phyloP scores from a whole-genome alignment of 768 basidiomycete genomes.

The Mycena venus region DNA sequence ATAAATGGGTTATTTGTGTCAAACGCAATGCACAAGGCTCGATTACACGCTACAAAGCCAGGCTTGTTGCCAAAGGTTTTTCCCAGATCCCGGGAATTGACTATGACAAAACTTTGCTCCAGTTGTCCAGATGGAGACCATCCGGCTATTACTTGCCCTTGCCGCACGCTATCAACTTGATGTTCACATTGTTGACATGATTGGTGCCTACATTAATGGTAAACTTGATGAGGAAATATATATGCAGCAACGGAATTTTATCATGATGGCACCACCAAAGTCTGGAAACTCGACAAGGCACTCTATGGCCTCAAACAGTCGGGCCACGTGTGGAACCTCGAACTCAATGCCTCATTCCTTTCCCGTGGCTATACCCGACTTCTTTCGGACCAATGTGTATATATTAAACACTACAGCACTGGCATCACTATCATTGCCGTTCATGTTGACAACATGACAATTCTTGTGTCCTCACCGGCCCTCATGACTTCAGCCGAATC shows the following conservation, averaged over 20 bases:
- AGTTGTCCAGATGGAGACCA: too few species aligned
- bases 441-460: too few species aligned
- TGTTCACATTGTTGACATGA: too few species aligned
- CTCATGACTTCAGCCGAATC: too few species aligned
- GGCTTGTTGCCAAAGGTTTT: constrained; percentile 34
- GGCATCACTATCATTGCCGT: not conserved
- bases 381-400: not conserved
- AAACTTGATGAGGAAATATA: constrained; percentile 32
- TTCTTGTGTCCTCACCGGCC: too few species aligned
- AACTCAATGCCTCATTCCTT: not conserved
- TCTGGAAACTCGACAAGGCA: too few species aligned
- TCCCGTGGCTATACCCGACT: not conserved
- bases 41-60: constrained; percentile 41
- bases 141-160: too few species aligned
- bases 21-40: constrained; percentile 47
- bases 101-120: too few species aligned
- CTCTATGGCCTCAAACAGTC: not conserved
- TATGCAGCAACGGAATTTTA: constrained; percentile 25
- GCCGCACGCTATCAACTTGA: too few species aligned
- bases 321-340: not conserved
- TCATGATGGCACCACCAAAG: not conserved
- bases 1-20: constrained; percentile 42
- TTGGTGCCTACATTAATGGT: too few species aligned
- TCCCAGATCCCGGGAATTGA: too few species aligned
- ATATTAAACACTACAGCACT: not conserved